A percentile compares a stretch with the other conserved stretches of the same genome.
Evolutionary conservation across 1,284 basidiomycete species (phyloP).

Genomic region (Boletus smithii): DNA sequence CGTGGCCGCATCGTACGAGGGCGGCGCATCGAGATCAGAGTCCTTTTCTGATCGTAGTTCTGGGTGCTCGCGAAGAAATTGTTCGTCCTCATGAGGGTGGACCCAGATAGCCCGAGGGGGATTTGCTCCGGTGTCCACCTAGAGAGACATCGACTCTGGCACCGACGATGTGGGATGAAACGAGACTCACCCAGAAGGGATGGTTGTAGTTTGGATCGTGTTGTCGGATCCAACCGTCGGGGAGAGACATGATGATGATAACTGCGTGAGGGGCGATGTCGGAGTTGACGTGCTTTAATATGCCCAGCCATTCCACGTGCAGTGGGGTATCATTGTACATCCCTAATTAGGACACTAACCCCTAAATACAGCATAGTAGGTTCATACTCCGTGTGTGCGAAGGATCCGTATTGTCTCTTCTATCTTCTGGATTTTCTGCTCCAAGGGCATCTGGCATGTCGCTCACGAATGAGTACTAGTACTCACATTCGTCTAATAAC

Average conservation of each 20-base stretch:
- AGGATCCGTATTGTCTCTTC: slow-evolving; percentile 34
- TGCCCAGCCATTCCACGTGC: slow-evolving; percentile 14
- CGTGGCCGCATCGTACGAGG: slow-evolving; percentile 26
- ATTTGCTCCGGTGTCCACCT: slow-evolving; percentile 60
- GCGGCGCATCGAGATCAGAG: slow-evolving; percentile 26
- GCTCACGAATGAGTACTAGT: slow-evolving; percentile 2
- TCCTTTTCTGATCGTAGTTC: slow-evolving; percentile 41
- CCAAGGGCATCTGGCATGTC: slow-evolving; percentile 46
- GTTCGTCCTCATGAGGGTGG: slow-evolving; percentile 67
- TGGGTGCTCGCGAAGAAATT: slow-evolving; percentile 56
- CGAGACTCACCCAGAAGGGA: slow-evolving; percentile 36
- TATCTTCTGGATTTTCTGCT: slow-evolving; percentile 45
- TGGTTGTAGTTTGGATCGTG: slow-evolving; percentile 37
- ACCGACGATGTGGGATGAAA: not conserved
- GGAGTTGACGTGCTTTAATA: not conserved
- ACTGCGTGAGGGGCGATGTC: not conserved
- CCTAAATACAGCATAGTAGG: slow-evolving; percentile 3
- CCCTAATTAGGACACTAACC: slow-evolving; percentile 3
- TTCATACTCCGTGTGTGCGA: slow-evolving; percentile 10
- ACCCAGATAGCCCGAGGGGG: slow-evolving; percentile 71
- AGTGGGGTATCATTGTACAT: slow-evolving; percentile 3
- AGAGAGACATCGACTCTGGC: slow-evolving; percentile 16
- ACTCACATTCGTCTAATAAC: not conserved
- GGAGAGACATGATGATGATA: slow-evolving; percentile 41
- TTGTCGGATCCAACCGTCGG: slow-evolving; percentile 62